Evolutionary conservation across 805 yeast species (phyloP).

Genomic region (Myxozyma vanderwaltii): DNA sequence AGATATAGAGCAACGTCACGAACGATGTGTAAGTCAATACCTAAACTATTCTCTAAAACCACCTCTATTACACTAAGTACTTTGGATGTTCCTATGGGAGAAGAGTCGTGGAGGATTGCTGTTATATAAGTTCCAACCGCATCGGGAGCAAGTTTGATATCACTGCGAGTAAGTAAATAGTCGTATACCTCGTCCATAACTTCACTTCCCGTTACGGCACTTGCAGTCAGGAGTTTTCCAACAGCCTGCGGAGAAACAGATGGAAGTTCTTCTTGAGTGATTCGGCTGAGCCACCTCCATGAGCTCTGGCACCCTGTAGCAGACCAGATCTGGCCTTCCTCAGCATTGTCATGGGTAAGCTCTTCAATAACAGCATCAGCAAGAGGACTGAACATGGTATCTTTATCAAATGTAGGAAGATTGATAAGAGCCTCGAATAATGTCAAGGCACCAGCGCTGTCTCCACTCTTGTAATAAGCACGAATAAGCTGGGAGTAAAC

Average conservation of each 20-base stretch:
- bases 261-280: slow-evolving; percentile 29
- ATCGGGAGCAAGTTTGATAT: background rate
- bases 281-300: slow-evolving; percentile 39
- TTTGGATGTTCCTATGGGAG: background rate
- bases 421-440: slow-evolving; percentile 37
- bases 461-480: slow-evolving; percentile 37
- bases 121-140: slow-evolving; percentile 18
- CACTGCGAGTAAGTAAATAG: slow-evolving; percentile 24
- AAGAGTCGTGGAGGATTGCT: background rate
- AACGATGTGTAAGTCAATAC: slow-evolving; percentile 19
- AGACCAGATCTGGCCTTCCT: background rate
- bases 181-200: slow-evolving; percentile 39
- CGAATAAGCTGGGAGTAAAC: slow-evolving; percentile 39
- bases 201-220: slow-evolving; percentile 32
- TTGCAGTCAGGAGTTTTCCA: slow-evolving; percentile 33
- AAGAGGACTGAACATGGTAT: slow-evolving; percentile 17
- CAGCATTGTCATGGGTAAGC: slow-evolving; percentile 26
- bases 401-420: slow-evolving; percentile 16
- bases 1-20: slow-evolving; percentile 21
- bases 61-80: slow-evolving; percentile 6
- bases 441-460: slow-evolving; percentile 36
- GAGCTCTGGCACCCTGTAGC: slow-evolving; percentile 35
- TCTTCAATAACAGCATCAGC: slow-evolving; percentile 36
- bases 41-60: background rate
- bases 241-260: slow-evolving; percentile 25